Base-by-base conservation (phyloP, 306 rosid species). In the Dicorynia guianensis region DNA sequence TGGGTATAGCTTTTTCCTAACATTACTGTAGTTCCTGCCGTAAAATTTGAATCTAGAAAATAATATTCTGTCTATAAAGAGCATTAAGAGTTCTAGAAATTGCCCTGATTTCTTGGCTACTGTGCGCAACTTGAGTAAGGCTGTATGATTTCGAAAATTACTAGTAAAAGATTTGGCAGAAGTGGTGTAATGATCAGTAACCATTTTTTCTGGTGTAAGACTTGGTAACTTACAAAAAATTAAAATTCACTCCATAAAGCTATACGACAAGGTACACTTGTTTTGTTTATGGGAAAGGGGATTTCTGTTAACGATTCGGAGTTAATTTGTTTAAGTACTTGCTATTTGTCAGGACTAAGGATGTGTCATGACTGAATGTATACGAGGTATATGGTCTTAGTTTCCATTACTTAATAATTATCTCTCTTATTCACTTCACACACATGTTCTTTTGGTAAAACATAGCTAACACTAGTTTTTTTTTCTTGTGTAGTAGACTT, bases 401-500 rank as follows among this genome's bases (percentile, higher is more conserved):
- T 13, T 46, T 63, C 25, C 20, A 7, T 12, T 18, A 19, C 33
- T 25, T 18, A 40, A 36, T 70, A 43, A n/a, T 17, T n/a, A 33
- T 62, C 12, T 35, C 9, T n/a, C 5, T 39, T 15, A 7, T 19
- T 46, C 10, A 5, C 17, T 25, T 58, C 40, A 8, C 65, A 39
- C 47, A 4, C 30, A n/a, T n/a, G 42, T 55, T 42, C 12, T 66
- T 42, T 76, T 34, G 0, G 5, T 8, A 15, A n/a, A 25, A 43
- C 52, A 3, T 43, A 55, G 25, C 69, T 76, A 30, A 71, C 44
- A 7, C 1, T 59, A 13, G 57, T 5, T 11, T 34, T 13, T 53
- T 62, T 4, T 8, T 13, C 33, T 50, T 49, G 30, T 60, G 57
- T 25, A 11, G n/a, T 78, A 91, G 97, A 60, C 98, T 93, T 71